Percentiles rank a stretch among this genome's conserved stretches.
These are phyloP conservation scores for Aciculoconidium aculeatum DNA, from an alignment of 805 yeast species.

Conservation along the genomic window DNA sequence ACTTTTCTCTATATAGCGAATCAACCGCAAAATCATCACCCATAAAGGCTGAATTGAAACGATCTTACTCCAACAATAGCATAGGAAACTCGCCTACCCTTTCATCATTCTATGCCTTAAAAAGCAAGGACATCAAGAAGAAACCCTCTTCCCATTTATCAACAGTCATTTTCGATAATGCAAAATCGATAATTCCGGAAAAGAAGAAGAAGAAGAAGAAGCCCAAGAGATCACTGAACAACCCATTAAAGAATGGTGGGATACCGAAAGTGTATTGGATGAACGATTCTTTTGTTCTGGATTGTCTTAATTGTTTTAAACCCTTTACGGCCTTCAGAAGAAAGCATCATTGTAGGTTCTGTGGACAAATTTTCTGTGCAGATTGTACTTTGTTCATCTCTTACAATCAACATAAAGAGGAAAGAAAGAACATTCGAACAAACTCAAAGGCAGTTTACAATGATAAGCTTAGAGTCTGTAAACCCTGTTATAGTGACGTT, in stretches of 20 bases:
- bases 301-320: slow-evolving; percentile 78
- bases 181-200: slow-evolving; percentile 27
- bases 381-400: slow-evolving; percentile 67
- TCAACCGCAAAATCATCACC: slow-evolving; percentile 24
- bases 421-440: slow-evolving; percentile 15
- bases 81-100: slow-evolving; percentile 16
- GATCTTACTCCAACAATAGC: slow-evolving; percentile 7
- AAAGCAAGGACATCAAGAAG: slow-evolving; percentile 18
- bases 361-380: slow-evolving; percentile 93
- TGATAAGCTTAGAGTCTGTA: slow-evolving; percentile 74
- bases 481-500: slow-evolving; percentile 68
- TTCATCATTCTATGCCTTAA: slow-evolving; percentile 21
- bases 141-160: slow-evolving; percentile 29
- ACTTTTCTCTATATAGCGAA: slow-evolving; percentile 19
- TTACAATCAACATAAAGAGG: slow-evolving; percentile 47
- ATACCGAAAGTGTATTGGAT: slow-evolving; percentile 86
- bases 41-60: slow-evolving; percentile 17
- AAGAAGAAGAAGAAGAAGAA: slow-evolving; percentile 21
- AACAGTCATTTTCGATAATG: slow-evolving; percentile 31
- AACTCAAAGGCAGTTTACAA: slow-evolving; percentile 32
- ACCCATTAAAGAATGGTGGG: slow-evolving; percentile 44
- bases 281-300: slow-evolving; percentile 88
- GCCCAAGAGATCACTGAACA: slow-evolving; percentile 28
- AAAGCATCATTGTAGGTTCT: slow-evolving; percentile 90
- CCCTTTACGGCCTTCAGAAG: slow-evolving; percentile 81